phyloP scores from a whole-genome alignment of 1,139 yeast species.

The Magnusiomyces magnusii region DNA sequence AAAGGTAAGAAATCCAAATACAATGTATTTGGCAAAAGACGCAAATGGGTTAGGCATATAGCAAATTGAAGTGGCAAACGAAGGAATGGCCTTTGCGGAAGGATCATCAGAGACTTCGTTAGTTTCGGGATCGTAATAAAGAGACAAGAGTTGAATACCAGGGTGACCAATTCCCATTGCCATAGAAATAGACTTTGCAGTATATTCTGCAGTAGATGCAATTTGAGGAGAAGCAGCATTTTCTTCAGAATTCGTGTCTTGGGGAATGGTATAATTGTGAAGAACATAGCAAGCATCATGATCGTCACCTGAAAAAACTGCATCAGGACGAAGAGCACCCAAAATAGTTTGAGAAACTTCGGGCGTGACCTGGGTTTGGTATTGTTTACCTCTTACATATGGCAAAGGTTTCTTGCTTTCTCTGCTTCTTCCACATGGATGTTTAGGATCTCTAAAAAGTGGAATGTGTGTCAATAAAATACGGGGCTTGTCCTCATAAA shows the following conservation, averaged over 20 bases:
- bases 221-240: conserved; percentile 10
- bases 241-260: background rate
- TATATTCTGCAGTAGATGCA: conserved; percentile 47
- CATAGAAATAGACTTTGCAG: conserved; percentile 87
- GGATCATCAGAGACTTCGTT: conserved; percentile 7
- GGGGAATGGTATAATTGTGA: conserved; percentile 42
- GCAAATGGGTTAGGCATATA: conserved; percentile 62
- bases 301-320: conserved; percentile 88
- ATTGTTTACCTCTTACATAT: conserved; percentile 62
- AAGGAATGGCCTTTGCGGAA: background rate
- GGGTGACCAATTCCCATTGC: conserved; percentile 83
- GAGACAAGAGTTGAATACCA: conserved; percentile 73
- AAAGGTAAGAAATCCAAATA: conserved; percentile 21
- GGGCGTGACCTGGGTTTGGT: conserved; percentile 64
- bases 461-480: conserved; percentile 79
- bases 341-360: conserved; percentile 53
- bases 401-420: conserved; percentile 53
- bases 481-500: conserved; percentile 44
- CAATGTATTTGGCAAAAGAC: conserved; percentile 35
- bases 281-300: conserved; percentile 86
- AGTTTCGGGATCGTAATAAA: conserved; percentile 28
- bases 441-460: conserved; percentile 47
- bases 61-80: conserved; percentile 43
- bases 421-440: conserved; percentile 61
- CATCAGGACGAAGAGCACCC: conserved; percentile 49